phyloP scores from a whole-genome alignment of 2,329 filamentous ascomycete genomes.

The Xylaria sp. region DNA sequence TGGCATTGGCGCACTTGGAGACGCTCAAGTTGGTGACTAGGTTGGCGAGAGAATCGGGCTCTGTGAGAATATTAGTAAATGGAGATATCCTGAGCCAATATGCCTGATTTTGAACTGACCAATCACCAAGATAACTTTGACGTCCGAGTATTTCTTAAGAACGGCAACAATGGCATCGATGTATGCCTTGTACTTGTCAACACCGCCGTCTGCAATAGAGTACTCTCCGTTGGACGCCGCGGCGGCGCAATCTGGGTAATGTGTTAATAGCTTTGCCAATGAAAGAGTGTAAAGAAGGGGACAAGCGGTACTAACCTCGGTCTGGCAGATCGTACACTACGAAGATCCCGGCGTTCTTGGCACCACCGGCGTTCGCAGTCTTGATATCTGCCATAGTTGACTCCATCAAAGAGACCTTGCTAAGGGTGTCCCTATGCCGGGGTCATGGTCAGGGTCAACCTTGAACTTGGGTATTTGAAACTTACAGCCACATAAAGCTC shows the following conservation, averaged over 20 bases:
- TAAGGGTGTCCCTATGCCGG: slow-evolving; percentile 57
- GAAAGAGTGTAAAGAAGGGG: too few species aligned
- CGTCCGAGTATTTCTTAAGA: slow-evolving; percentile 57
- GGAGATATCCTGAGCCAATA: neutral
- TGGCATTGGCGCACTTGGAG: slow-evolving; percentile 60
- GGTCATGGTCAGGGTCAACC: too few species aligned
- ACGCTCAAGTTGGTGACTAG: slow-evolving; percentile 66
- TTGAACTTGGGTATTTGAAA: slow-evolving; percentile 18
- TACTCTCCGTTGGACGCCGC: slow-evolving; percentile 68
- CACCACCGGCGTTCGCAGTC: slow-evolving; percentile 53
- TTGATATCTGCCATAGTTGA: slow-evolving; percentile 59
- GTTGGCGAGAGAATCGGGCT: slow-evolving; percentile 70
- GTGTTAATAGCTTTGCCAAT: too few species aligned
- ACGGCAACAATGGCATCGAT: slow-evolving; percentile 60
- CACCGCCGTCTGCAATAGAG: slow-evolving; percentile 60
- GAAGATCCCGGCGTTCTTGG: slow-evolving; percentile 59
- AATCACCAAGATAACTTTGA: slow-evolving; percentile 58
- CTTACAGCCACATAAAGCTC: slow-evolving; percentile 64
- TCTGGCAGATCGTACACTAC: slow-evolving; percentile 69
- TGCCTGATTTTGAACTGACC: slow-evolving; percentile 48
- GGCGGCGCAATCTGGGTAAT: slow-evolving; percentile 61
- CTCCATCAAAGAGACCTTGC: slow-evolving; percentile 60
- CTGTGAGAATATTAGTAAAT: slow-evolving; percentile 49
- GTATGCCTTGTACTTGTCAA: slow-evolving; percentile 66
- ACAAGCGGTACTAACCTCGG: slow-evolving; percentile 45